These are phyloP conservation scores for Adansonia gregorii DNA, from an alignment of 441 rosid species.

Conservation along the genomic window DNA sequence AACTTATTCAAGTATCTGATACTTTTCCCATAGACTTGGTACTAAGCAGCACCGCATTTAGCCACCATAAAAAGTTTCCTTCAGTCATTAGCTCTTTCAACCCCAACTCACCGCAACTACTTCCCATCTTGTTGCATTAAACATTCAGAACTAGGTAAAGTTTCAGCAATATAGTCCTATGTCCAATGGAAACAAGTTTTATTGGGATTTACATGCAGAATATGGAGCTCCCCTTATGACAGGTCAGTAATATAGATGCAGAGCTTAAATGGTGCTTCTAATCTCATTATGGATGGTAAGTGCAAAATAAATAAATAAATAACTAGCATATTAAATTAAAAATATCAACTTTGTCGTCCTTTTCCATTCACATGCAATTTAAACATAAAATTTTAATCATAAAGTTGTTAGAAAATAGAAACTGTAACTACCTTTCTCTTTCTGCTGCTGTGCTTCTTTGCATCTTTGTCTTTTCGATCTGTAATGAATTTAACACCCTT, in stretches of 20 bases:
- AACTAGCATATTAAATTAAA: neutral
- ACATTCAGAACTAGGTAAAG: neutral
- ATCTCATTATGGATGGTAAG: neutral
- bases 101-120: neutral
- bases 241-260: neutral
- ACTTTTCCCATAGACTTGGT: neutral
- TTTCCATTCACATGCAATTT: neutral
- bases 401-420: constrained; percentile 20
- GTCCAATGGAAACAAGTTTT: neutral
- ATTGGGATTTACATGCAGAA: neutral
- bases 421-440: constrained; percentile 74
- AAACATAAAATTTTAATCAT: neutral
- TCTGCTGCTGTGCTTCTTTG: constrained; percentile 72
- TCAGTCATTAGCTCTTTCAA: neutral
- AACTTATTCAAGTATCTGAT: neutral
- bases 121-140: neutral
- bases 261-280: neutral
- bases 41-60: neutral
- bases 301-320: neutral
- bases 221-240: neutral
- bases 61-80: neutral
- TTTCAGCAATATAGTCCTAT: neutral
- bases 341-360: neutral
- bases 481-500: constrained; percentile 36
- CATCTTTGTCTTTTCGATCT: constrained; percentile 87